A percentile compares a stretch with the other conserved stretches of the same genome.
Evolutionary conservation across 176 grass and related monocot genomes (phyloP).

Genomic region (Elaeis guineensis): DNA sequence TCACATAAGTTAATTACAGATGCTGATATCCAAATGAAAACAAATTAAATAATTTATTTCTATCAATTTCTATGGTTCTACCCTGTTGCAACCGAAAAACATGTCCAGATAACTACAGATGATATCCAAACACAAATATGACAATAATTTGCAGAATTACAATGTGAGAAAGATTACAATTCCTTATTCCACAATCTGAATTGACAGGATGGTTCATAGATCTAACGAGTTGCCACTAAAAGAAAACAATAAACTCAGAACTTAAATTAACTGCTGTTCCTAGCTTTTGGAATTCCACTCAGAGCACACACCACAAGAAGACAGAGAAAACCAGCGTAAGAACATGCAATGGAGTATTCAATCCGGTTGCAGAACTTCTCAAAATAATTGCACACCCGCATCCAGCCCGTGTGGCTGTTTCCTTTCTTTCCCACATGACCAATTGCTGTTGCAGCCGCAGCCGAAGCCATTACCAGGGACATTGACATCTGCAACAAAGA

Average conservation of each 20-base stretch:
- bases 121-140: no score
- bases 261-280: neutral
- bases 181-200: neutral
- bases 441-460: neutral
- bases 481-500: neutral
- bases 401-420: neutral
- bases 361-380: neutral
- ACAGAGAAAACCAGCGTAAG: neutral
- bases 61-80: no score
- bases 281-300: neutral
- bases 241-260: neutral
- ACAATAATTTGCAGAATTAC: no score
- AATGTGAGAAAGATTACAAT: neutral
- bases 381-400: conserved; percentile 2
- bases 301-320: conserved; percentile 1
- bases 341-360: neutral
- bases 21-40: no score
- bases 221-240: no score
- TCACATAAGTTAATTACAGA: no score
- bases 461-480: neutral
- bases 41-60: no score
- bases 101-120: no score
- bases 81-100: no score
- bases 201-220: no score
- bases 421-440: conserved; percentile 4